Evolutionary conservation across 306 rosid species (phyloP).

Genomic region (Lathyrus oleraceus): DNA sequence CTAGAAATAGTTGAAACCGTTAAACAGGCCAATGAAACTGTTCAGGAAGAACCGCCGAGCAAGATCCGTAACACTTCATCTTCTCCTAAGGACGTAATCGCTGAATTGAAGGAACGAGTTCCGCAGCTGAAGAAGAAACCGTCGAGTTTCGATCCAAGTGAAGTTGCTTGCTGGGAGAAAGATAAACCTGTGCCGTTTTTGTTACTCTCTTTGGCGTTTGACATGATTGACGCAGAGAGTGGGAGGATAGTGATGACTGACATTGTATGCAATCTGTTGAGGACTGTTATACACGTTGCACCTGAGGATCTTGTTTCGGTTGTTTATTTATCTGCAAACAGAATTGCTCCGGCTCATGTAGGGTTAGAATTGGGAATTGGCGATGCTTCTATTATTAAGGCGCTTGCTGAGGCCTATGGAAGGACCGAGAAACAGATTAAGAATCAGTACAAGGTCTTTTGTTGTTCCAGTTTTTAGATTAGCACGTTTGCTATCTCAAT

Average conservation of each 20-base stretch:
- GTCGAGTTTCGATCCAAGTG: slow-evolving; percentile 53
- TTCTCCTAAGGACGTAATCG: slow-evolving; percentile 36
- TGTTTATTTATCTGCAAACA: slow-evolving; percentile 66
- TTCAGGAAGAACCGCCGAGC: slow-evolving; percentile 13
- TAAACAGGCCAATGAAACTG: background rate
- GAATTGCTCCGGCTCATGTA: slow-evolving; percentile 76
- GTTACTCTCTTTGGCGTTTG: slow-evolving; percentile 62
- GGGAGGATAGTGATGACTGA: slow-evolving; percentile 77
- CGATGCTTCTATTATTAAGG: slow-evolving; percentile 78
- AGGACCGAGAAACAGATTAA: slow-evolving; percentile 65
- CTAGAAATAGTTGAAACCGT: slow-evolving; percentile 22
- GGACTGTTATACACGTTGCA: slow-evolving; percentile 70
- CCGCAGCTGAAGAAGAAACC: slow-evolving; percentile 62
- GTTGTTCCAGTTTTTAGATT: background rate
- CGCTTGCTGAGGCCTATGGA: slow-evolving; percentile 83
- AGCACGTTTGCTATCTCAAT: background rate
- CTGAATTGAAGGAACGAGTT: slow-evolving; percentile 52
- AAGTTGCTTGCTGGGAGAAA: slow-evolving; percentile 61
- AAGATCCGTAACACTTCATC: slow-evolving; percentile 28
- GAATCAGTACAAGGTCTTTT: slow-evolving; percentile 60
- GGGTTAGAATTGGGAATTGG: slow-evolving; percentile 89
- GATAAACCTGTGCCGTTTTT: slow-evolving; percentile 69
- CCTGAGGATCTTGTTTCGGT: slow-evolving; percentile 69
- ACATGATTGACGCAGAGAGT: slow-evolving; percentile 52
- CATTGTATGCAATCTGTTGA: slow-evolving; percentile 75